These are phyloP conservation scores for Malassezia dermatis DNA, from an alignment of 1,284 basidiomycete genomes.

Conservation along the genomic window DNA sequence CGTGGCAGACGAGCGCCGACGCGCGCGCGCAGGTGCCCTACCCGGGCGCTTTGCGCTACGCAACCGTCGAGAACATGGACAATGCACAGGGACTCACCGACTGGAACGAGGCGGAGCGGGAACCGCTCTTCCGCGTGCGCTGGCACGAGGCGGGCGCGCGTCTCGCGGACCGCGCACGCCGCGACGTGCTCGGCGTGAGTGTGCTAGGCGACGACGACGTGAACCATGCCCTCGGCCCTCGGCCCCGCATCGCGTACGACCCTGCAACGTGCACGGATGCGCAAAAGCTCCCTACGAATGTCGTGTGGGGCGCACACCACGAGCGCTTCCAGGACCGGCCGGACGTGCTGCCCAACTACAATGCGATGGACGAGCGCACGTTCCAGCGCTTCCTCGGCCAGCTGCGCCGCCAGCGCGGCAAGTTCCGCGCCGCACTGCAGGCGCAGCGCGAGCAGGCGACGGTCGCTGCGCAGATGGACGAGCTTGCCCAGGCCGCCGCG, in stretches of 20 bases:
- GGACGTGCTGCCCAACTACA: constrained; percentile 36
- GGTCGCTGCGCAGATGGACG: constrained; percentile 21
- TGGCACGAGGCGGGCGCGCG: constrained; percentile 33
- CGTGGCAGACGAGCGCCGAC: constrained; percentile 27
- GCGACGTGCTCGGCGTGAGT: constrained; percentile 9
- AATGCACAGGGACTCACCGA: constrained; percentile 29
- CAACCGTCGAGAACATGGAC: constrained; percentile 29
- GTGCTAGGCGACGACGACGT: constrained; percentile 15
- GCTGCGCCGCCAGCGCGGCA: constrained; percentile 21
- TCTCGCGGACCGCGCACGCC: constrained; percentile 17
- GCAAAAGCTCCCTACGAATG: constrained; percentile 1
- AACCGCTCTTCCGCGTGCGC: constrained; percentile 32
- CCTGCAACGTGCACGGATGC: constrained; percentile 2
- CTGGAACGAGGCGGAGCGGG: constrained; percentile 34
- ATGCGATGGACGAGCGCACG: constrained; percentile 24
- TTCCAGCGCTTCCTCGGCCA: constrained; percentile 28
- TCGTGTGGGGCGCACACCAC: constrained; percentile 19
- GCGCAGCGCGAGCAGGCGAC: constrained; percentile 20
- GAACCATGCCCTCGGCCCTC: constrained; percentile 18
- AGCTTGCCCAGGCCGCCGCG: constrained; percentile 20
- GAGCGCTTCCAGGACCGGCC: constrained; percentile 22
- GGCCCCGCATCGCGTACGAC: constrained; percentile 22
- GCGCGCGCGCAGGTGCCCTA: constrained; percentile 21
- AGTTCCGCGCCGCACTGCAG: constrained; percentile 19
- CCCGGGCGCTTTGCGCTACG: constrained; percentile 30